Evolutionary conservation across 306 rosid species (phyloP).

Genomic region (Prunus davidiana): DNA sequence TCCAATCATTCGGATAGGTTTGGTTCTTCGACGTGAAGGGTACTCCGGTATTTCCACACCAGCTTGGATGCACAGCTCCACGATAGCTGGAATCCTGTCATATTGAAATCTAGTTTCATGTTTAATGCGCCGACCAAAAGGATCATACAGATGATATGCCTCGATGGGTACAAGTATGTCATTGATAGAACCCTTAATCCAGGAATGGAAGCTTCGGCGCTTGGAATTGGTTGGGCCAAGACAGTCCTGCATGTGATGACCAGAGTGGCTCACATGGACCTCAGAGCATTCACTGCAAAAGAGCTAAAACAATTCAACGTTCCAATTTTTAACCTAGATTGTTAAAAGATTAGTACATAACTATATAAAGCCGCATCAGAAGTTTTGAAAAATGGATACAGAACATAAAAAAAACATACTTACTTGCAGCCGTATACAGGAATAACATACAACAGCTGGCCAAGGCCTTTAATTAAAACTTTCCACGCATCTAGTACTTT

Average conservation of each 20-base stretch:
- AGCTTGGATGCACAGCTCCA: constrained; percentile 96
- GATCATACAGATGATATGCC: constrained; percentile 86
- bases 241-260: constrained; percentile 72
- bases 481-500: constrained; percentile 84
- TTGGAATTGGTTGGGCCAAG: constrained; percentile 47
- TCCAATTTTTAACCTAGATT: background rate
- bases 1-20: constrained; percentile 73
- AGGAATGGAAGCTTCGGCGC: constrained; percentile 78
- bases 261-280: constrained; percentile 71
- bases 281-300: constrained; percentile 89
- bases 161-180: constrained; percentile 83
- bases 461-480: constrained; percentile 73
- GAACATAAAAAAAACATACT: background rate
- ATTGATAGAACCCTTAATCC: constrained; percentile 84
- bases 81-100: constrained; percentile 91
- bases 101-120: constrained; percentile 81
- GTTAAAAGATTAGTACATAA: background rate
- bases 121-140: constrained; percentile 83
- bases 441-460: constrained; percentile 69
- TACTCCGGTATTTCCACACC: constrained; percentile 91
- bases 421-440: constrained; percentile 92
- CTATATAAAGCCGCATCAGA: constrained; percentile 5
- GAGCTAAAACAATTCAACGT: constrained; percentile 17
- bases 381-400: background rate
- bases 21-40: constrained; percentile 89